Evolutionary conservation across 202 grass and related monocot species (phyloP), one percentile per base, ranked within the genome.

Genomic region (Zizania palustris): DNA sequence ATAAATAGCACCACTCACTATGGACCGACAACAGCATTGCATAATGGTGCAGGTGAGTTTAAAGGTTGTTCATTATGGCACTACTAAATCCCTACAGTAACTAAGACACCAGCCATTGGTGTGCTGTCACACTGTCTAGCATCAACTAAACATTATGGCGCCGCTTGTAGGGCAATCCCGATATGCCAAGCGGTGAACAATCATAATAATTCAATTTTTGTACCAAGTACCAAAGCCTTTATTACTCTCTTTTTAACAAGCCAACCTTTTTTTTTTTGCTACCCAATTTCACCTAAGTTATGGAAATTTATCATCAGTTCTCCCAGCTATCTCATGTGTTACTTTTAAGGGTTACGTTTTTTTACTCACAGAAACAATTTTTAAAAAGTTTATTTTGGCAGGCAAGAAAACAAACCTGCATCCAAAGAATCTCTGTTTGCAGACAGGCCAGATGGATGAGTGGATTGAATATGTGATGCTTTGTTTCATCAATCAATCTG

Each of bases 391-490:
- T 28, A 72, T 14, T 40, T 53, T 8, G 33, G 60, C 1, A 49
- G 60, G 10, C 37, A 84, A 63, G 73, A 82, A 67, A 65, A 77
- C 59, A 74, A 18, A 97, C 94, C 88, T 97, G 91, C 94, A 92
- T 77, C 88, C 65, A 69, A 92, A 97, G 73, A 94, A 66, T 91
- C 94, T 55, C 88, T 86, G 66, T 92, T 82, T 15, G 94, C 94
- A 78, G 94, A 93, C 50, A 97, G 86, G 22, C 94, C 91, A 13
- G 94, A 97, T 48, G 94, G 94, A 84, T 97, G 94, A 76, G 91
- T 91, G 69, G 91, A 83, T 81, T 85, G 34, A 97, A 63, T 80
- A 97, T 82, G 65, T 92, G 86, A 72, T 97, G 94, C 61, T 93
- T 93, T 53, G 88, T 92, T 69, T 82, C 88, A 60, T 93, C 89